Evolutionary conservation across 768 basidiomycete genomes (phyloP).

Genomic region (Boletus fagicola): DNA sequence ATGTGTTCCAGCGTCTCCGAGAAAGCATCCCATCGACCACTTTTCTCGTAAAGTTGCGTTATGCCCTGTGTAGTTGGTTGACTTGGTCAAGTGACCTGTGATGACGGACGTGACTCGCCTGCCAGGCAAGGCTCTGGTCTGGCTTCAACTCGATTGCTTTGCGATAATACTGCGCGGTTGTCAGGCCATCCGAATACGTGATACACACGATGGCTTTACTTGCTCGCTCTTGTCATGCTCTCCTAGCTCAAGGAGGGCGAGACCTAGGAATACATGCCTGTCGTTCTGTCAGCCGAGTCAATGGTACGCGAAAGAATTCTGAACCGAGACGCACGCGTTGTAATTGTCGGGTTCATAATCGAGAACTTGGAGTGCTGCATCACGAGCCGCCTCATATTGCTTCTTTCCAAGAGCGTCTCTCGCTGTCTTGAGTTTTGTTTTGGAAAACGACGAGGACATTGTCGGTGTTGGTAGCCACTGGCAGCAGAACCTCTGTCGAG

Average conservation of each 20-base stretch:
- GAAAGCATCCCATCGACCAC: constrained; percentile 56
- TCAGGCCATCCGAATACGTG: constrained; percentile 15
- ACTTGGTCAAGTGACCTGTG: constrained; percentile 11
- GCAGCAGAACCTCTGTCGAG: neutral
- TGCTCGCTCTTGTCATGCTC: constrained; percentile 76
- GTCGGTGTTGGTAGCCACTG: neutral
- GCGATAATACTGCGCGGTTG: constrained; percentile 59
- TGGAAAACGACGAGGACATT: constrained; percentile 47
- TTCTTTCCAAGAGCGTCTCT: constrained; percentile 75
- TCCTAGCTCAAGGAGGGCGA: constrained; percentile 75
- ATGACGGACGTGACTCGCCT: constrained; percentile 46
- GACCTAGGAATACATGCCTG: constrained; percentile 84
- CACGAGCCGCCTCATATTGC: constrained; percentile 65
- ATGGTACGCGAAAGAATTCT: neutral
- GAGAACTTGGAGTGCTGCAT: constrained; percentile 63
- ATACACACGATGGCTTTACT: constrained; percentile 49
- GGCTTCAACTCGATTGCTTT: constrained; percentile 73
- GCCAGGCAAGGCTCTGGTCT: constrained; percentile 77
- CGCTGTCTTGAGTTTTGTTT: constrained; percentile 74
- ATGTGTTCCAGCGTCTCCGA: constrained; percentile 52
- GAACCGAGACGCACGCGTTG: constrained; percentile 65
- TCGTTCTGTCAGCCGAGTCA: constrained; percentile 1
- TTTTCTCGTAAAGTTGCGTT: constrained; percentile 67
- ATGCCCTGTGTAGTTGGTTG: constrained; percentile 53
- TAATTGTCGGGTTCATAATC: constrained; percentile 82